Evolutionary conservation across 2,329 filamentous ascomycete species (phyloP), one percentile per base, ranked within the genome.

Genomic region (Blastomyces gilchristii): DNA sequence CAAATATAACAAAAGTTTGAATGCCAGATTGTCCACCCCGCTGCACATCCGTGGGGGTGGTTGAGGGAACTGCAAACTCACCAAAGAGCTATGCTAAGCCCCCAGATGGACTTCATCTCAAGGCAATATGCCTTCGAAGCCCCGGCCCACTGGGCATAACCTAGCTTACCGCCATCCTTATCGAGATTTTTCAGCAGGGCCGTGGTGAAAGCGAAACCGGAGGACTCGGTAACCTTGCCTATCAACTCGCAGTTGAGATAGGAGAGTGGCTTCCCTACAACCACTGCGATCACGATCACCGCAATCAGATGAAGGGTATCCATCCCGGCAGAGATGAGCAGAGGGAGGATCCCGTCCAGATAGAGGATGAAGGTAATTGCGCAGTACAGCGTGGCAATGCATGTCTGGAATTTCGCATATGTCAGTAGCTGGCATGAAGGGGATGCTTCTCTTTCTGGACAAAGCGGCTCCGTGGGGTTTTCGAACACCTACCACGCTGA

Each of bases 41-140:
- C 8, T 9, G 47, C 56, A 43, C 41, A 18, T 2, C 28, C 28
- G 28, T 4, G 28, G 28, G 28, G 28, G 28, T 52, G 7, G 31
- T 22, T 25, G 18, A 58, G 7, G 3, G 8, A 63, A 22, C 53
- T n/a, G 16, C 43, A 41, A 58, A 79, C 81, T 71, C 72, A 85
- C 83, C 83, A 91, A 59, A 95, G 82, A 4, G 86, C 86, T 74
- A 96, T 92, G 73, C 85, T 84, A 65, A 96, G 76, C 0, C 91
- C 91, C 92, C 91, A 96, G 67, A 94, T 84, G 18, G 88, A 85
- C 81, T 96, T 95, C 74, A 91, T 86, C 79, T 94, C 86, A 71
- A 87, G 85, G 78, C 92, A 97, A 62, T 89, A 88, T 22, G 82
- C 71, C 72, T 80, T 82, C 14, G 80, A 85, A 9, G 82, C 80